Conservation (phyloP, 192 early-diverging fungal species). For the Backusella macrospora region DNA sequence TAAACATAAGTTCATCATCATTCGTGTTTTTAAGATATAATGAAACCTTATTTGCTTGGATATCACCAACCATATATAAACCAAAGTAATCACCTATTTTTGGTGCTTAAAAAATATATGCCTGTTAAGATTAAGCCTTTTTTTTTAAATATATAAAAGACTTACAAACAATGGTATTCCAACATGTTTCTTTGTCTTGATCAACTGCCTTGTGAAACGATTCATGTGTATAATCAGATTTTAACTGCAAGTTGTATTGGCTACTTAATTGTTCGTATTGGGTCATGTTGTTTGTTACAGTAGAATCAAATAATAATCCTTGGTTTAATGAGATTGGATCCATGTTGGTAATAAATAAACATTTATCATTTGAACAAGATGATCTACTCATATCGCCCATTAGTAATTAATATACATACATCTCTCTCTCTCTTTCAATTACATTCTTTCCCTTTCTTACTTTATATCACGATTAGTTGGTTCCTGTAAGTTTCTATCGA, state of each 20-base stretch:
- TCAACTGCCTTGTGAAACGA: conserved; percentile 61
- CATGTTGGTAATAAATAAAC: conserved; percentile 55
- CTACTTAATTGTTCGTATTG: conserved; percentile 6
- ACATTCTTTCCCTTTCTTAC: neutral
- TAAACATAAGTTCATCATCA: neutral
- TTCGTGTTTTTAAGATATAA: conserved; percentile 1
- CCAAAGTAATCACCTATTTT: conserved; percentile 52
- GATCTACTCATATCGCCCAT: conserved; percentile 30
- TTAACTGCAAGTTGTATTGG: neutral
- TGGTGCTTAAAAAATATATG: no score
- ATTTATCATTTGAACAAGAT: conserved; percentile 58
- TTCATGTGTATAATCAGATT: conserved; percentile 38
- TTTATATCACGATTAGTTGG: conserved; percentile 26
- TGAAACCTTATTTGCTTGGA: conserved; percentile 6
- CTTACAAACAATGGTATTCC: conserved; percentile 49
- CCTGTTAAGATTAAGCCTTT: no score
- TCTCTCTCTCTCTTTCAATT: conserved; percentile 35
- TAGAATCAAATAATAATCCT: conserved; percentile 36
- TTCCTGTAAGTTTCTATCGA: conserved; percentile 40
- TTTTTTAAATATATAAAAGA: neutral
- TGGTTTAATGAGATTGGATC: conserved; percentile 52
- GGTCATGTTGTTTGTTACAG: conserved; percentile 34
- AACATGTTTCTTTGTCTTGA: conserved; percentile 49
- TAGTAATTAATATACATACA: neutral
- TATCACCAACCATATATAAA: conserved; percentile 42